These are phyloP conservation scores for Berberis vulgaris DNA, from an alignment of 164 flowering plant species.

Conservation along the genomic window DNA sequence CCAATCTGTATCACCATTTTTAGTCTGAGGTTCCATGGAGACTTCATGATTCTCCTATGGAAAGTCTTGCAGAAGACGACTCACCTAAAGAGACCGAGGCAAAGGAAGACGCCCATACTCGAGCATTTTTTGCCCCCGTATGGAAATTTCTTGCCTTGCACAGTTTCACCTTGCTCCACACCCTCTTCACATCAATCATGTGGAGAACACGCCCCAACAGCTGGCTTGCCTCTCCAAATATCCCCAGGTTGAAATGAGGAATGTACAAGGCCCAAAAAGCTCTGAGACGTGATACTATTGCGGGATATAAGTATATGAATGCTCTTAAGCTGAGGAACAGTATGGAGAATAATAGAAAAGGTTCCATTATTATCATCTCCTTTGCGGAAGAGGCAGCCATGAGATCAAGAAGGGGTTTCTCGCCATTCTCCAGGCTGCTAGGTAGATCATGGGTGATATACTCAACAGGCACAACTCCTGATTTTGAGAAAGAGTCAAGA, in stretches of 20 bases:
- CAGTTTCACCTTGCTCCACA: constrained; percentile 54
- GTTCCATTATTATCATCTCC: constrained; percentile 41
- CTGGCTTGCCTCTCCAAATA: constrained; percentile 70
- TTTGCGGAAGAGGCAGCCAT: constrained; percentile 19
- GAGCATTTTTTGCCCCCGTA: constrained; percentile 60
- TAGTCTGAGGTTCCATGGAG: not conserved
- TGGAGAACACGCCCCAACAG: constrained; percentile 45
- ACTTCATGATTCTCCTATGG: constrained; percentile 7
- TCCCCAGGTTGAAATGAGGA: constrained; percentile 56
- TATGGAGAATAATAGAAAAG: constrained; percentile 40
- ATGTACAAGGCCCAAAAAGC: constrained; percentile 42
- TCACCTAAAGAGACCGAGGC: constrained; percentile 86
- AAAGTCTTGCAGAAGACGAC: constrained; percentile 38
- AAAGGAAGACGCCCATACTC: constrained; percentile 84
- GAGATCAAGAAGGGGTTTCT: constrained; percentile 9
- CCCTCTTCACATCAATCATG: constrained; percentile 54
- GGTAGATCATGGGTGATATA: constrained; percentile 12
- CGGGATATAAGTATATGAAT: constrained; percentile 28
- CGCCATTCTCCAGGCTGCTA: constrained; percentile 7
- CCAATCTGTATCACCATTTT: not conserved
- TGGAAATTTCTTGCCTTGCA: constrained; percentile 69
- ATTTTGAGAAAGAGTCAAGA: not conserved
- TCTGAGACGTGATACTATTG: constrained; percentile 25
- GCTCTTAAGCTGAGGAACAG: constrained; percentile 43
- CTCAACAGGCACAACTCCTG: constrained; percentile 20